Evolutionary conservation across 306 rosid species (phyloP), one percentile per base, ranked within the genome.

Genomic region (Casuarina equisetifolia): DNA sequence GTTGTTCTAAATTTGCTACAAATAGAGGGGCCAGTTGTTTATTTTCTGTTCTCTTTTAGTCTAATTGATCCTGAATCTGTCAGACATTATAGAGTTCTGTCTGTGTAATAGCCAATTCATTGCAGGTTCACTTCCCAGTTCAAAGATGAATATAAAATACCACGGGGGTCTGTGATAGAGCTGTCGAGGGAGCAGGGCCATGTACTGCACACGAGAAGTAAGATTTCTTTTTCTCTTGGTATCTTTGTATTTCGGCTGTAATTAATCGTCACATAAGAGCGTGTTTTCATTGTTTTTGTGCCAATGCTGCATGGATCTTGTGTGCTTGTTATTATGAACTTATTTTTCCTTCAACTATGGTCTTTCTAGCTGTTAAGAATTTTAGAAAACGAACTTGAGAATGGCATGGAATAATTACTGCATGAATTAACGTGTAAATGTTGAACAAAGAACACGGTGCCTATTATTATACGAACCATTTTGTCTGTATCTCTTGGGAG

Each of bases 51-150:
- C 0, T 1, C 49, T 13, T n/a, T 43, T 7, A 67, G 50, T 42
- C 32, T 35, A 67, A n/a, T 39, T 48, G 12, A 5, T 48, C 9
- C 53, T 17, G 39, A 53, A 38, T 19, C 16, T 72, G 61, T 9
- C 16, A 17, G 8, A 67, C 7, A n/a, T 51, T 74, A n/a, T 64
- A 53, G 32, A 63, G 42, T 42, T 57, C 13, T 62, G 5, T 36
- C 74, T 58, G 57, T 72, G 76, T 78, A 73, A 79, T 78, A 12
- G 43, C 75, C 46, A 20, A 64, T 69, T 81, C 78, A 74, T 70
- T 90, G 89, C 78, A 95, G 97, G 90, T 95, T 95, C 85, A 92
- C 97, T 80, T 91, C 99, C 44, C 97, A 89, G 82, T 95, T 95
- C 83, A 95, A 84, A 85, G 99, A 95, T 62, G 97, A 92, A 81